Percentiles rank a stretch among this genome's conserved stretches.
Evolutionary conservation across 2,329 filamentous ascomycete genomes (phyloP).

Genomic region (Fusarium algeriense): DNA sequence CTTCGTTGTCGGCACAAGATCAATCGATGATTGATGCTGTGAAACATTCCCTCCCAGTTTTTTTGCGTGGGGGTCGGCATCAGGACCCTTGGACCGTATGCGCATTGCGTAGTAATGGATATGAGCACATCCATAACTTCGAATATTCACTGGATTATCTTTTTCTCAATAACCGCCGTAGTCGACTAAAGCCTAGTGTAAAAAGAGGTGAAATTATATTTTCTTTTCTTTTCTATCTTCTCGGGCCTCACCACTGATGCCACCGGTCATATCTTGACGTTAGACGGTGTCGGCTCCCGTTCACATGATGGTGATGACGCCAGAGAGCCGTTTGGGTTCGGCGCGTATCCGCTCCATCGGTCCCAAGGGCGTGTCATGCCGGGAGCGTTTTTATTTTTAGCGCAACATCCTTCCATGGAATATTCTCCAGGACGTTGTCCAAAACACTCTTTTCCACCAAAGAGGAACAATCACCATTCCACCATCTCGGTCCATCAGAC

Average conservation of each 20-base stretch:
- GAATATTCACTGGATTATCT: neutral
- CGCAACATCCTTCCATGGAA: constrained; percentile 19
- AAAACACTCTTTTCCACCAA: constrained; percentile 24
- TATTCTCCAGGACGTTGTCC: constrained; percentile 11
- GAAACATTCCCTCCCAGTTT: neutral
- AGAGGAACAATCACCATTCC: constrained; percentile 19
- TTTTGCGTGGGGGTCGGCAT: constrained; percentile 4
- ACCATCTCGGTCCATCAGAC: constrained; percentile 12
- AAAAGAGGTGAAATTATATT: neutral
- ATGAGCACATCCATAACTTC: neutral
- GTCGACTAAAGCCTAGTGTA: constrained; percentile 1
- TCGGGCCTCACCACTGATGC: constrained; percentile 33
- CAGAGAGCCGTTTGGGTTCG: constrained; percentile 26
- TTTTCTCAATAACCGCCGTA: constrained; percentile 8
- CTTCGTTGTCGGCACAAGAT: neutral
- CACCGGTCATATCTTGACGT: neutral
- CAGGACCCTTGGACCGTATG: neutral
- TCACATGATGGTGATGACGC: constrained; percentile 37
- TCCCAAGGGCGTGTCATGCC: constrained; percentile 25
- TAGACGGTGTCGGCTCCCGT: constrained; percentile 10
- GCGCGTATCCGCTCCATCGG: constrained; percentile 32
- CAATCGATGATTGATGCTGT: neutral
- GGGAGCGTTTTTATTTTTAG: constrained; percentile 25
- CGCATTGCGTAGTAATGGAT: neutral
- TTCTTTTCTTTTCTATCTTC: neutral